Percentiles rank a stretch among this genome's conserved stretches.
Conservation (phyloP, 345 rosid species). For the Trapa incisa region DNA sequence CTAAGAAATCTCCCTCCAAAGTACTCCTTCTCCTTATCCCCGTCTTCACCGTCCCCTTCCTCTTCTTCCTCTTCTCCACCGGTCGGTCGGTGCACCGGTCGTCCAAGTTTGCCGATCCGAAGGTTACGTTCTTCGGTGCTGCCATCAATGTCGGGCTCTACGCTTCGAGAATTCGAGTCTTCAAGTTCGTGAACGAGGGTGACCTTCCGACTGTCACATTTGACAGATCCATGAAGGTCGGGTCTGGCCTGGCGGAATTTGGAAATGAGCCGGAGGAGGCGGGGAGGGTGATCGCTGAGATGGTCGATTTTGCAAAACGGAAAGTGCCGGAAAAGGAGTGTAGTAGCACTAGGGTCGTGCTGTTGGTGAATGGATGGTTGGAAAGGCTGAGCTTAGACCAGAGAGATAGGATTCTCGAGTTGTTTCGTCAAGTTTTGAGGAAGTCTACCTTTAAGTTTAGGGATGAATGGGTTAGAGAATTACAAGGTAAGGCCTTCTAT, state of each 20-base stretch:
- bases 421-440: conserved; percentile 24
- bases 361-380: conserved; percentile 17
- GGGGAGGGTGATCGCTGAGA: conserved; percentile 13
- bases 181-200: conserved; percentile 27
- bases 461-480: conserved; percentile 30
- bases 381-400: conserved; percentile 11
- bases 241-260: conserved; percentile 15
- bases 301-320: conserved; percentile 22
- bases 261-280: conserved; percentile 12
- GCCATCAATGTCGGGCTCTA: conserved; percentile 17
- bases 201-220: conserved; percentile 21
- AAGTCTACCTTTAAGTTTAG: conserved; percentile 27
- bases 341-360: conserved; percentile 21
- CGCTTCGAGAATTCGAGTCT: conserved; percentile 18
- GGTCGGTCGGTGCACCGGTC: conserved; percentile 30
- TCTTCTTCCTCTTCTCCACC: conserved; percentile 27
- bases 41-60: conserved; percentile 24
- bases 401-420: conserved; percentile 14
- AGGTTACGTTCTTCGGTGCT: conserved; percentile 15
- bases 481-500: conserved; percentile 14
- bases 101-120: conserved; percentile 22
- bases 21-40: conserved; percentile 15
- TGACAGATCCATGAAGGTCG: conserved; percentile 12
- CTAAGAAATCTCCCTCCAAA: conserved; percentile 12
- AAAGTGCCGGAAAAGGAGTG: conserved; percentile 27